Percentiles rank a stretch among this genome's conserved stretches.
These are phyloP conservation scores for Talaromyces pinophilus DNA, from an alignment of 2,329 filamentous ascomycete genomes.

Conservation along the genomic window DNA sequence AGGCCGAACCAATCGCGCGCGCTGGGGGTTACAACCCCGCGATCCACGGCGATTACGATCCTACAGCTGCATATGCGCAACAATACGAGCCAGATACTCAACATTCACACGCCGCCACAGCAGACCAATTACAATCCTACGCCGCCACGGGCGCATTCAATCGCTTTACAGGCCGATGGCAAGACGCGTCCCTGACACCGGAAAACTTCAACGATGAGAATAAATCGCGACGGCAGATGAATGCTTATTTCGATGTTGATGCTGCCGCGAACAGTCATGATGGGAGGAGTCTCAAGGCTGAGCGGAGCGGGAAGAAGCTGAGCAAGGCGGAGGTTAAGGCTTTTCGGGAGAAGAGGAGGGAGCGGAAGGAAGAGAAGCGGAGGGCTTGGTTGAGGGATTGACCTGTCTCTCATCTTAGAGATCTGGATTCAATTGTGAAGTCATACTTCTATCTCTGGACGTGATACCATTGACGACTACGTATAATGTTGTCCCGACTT, in stretches of 20 bases:
- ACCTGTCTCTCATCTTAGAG: conserved; percentile 31
- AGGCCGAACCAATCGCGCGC: conserved; percentile 38
- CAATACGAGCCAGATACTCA: conserved; percentile 46
- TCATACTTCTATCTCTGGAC: neutral
- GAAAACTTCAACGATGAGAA: conserved; percentile 83
- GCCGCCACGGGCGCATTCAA: conserved; percentile 78
- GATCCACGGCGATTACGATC: conserved; percentile 95
- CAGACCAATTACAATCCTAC: conserved; percentile 49
- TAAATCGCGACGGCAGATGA: conserved; percentile 85
- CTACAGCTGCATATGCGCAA: conserved; percentile 89
- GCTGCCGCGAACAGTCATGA: conserved; percentile 89
- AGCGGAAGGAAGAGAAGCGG: conserved; percentile 91
- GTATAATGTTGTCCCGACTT: neutral
- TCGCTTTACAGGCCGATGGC: conserved; percentile 83
- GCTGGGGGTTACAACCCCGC: conserved; percentile 86
- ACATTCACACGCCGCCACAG: conserved; percentile 31
- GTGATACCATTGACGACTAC: conserved; percentile 11
- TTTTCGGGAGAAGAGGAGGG: conserved; percentile 85
- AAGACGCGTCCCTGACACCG: conserved; percentile 65
- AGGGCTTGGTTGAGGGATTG: conserved; percentile 87
- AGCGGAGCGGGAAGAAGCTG: conserved; percentile 80
- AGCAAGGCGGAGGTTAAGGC: conserved; percentile 83
- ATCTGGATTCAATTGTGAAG: neutral
- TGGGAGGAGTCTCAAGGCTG: conserved; percentile 85
- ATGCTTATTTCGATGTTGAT: conserved; percentile 93